Percentiles rank a stretch among this genome's conserved stretches.
Conservation (phyloP, 805 yeast species). For the Candida montana region DNA sequence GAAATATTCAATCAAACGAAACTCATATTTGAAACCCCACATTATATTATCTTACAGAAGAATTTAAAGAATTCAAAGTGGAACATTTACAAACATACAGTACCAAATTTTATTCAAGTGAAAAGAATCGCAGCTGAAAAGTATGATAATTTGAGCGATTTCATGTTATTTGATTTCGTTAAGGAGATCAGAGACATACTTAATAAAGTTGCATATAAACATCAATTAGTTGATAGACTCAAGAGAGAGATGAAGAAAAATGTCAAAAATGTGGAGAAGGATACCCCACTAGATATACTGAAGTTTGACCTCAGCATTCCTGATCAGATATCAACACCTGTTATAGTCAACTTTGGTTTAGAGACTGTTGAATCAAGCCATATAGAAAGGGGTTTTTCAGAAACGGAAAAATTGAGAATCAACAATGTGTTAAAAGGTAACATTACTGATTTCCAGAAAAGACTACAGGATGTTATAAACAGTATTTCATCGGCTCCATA, state of each 20-base stretch:
- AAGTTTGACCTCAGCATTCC: slow-evolving; percentile 14
- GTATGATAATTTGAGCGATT: slow-evolving; percentile 17
- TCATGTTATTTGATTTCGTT: slow-evolving; percentile 11
- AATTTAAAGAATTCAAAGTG: slow-evolving; percentile 25
- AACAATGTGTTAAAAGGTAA: slow-evolving; percentile 19
- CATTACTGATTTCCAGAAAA: slow-evolving; percentile 8
- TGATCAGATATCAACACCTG: slow-evolving; percentile 8
- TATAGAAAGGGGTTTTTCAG: slow-evolving; percentile 17
- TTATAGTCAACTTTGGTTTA: slow-evolving; percentile 13
- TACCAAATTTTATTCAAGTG: slow-evolving; percentile 26
- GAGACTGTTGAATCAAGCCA: slow-evolving; percentile 15
- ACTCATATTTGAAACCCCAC: slow-evolving; percentile 29
- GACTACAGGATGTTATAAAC: slow-evolving; percentile 15
- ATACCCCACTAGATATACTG: slow-evolving; percentile 15
- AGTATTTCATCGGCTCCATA: slow-evolving; percentile 10
- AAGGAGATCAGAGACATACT: slow-evolving; percentile 12
- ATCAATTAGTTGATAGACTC: slow-evolving; percentile 18
- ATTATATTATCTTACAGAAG: slow-evolving; percentile 30
- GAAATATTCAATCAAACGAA: slow-evolving; percentile 29
- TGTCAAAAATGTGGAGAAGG: slow-evolving; percentile 17
- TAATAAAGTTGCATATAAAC: slow-evolving; percentile 16
- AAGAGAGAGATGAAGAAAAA: slow-evolving; percentile 2
- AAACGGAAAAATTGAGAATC: slow-evolving; percentile 19
- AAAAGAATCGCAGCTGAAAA: slow-evolving; percentile 10
- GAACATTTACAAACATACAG: slow-evolving; percentile 32